Percentiles rank a stretch among this genome's conserved stretches.
Conservation (phyloP, 768 basidiomycete genomes). For the Candolleomyces eurysporus region DNA sequence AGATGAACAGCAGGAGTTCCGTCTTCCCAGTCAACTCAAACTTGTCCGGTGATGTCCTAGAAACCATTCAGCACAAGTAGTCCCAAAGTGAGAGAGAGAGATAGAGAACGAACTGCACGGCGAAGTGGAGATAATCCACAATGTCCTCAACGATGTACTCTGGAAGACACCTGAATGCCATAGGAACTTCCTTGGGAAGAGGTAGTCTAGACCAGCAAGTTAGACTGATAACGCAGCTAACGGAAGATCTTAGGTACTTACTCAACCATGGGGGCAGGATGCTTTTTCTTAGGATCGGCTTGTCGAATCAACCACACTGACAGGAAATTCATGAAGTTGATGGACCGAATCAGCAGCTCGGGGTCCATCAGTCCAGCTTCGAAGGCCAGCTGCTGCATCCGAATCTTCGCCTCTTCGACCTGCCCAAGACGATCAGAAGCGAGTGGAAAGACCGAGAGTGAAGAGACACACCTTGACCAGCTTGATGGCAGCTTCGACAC, state of each 20-base stretch:
- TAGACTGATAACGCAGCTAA: not conserved
- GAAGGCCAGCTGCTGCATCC: conserved; percentile 74
- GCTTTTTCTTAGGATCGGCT: conserved; percentile 76
- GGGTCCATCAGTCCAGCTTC: conserved; percentile 87
- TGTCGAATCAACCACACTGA: conserved; percentile 93
- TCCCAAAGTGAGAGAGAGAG: not conserved
- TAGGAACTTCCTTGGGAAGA: conserved; percentile 80
- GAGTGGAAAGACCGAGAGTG: not conserved
- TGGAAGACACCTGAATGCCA: conserved; percentile 82
- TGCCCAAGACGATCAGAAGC: conserved; percentile 21
- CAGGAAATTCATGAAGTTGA: conserved; percentile 85
- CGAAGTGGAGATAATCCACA: conserved; percentile 83
- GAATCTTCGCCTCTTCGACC: conserved; percentile 68
- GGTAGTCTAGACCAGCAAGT: conserved; percentile 56
- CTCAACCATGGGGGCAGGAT: conserved; percentile 70
- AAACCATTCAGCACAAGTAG: not conserved
- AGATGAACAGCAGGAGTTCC: conserved; percentile 80
- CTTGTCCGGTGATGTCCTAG: conserved; percentile 68
- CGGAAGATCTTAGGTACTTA: conserved; percentile 31
- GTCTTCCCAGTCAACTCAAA: conserved; percentile 83
- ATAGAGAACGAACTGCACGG: conserved; percentile 60
- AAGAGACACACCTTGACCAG: conserved; percentile 60
- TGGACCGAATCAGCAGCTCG: conserved; percentile 73
- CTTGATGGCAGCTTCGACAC: conserved; percentile 75
- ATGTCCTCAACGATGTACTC: conserved; percentile 95